These are phyloP conservation scores for Daucus carota DNA, from an alignment of 129 eudicot genomes.

Conservation along the genomic window DNA sequence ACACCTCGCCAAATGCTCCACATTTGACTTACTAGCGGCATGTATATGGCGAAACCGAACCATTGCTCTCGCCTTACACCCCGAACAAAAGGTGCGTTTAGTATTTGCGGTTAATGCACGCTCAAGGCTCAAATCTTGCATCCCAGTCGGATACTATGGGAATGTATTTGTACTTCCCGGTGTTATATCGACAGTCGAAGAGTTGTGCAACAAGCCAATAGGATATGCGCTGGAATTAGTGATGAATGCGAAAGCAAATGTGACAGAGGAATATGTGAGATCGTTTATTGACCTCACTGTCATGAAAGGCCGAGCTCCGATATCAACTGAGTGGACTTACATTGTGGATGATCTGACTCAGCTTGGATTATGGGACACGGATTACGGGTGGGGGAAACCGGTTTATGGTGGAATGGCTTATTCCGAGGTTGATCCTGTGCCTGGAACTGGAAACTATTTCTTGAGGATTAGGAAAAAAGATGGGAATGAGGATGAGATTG, in stretches of 20 bases:
- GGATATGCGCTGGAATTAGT: conserved; percentile 26
- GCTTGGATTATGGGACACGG: conserved; percentile 16
- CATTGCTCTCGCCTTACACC: conserved; percentile 23
- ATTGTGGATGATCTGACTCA: conserved; percentile 20
- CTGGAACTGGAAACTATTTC: conserved; percentile 7
- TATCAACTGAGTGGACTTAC: conserved; percentile 1
- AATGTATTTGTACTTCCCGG: conserved; percentile 16
- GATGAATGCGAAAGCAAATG: conserved; percentile 20
- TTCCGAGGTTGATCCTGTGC: conserved; percentile 10
- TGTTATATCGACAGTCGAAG: conserved; percentile 21
- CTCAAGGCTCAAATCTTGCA: not conserved
- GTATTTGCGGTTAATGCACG: conserved; percentile 5
- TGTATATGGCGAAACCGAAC: conserved; percentile 32
- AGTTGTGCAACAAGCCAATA: conserved; percentile 19
- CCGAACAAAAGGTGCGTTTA: conserved; percentile 20
- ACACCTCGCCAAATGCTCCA: conserved; percentile 1
- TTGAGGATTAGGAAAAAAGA: conserved; percentile 3
- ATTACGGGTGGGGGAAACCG: conserved; percentile 39
- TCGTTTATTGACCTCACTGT: conserved; percentile 31
- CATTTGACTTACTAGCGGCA: conserved; percentile 24
- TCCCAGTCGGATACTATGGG: conserved; percentile 27
- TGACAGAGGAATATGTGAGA: conserved; percentile 32
- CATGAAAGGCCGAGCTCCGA: conserved; percentile 24
- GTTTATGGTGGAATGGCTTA: conserved; percentile 25
- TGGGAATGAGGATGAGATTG: conserved; percentile 22